phyloP scores from a whole-genome alignment of 2,329 filamentous ascomycete species.

The Talaromyces islandicus region DNA sequence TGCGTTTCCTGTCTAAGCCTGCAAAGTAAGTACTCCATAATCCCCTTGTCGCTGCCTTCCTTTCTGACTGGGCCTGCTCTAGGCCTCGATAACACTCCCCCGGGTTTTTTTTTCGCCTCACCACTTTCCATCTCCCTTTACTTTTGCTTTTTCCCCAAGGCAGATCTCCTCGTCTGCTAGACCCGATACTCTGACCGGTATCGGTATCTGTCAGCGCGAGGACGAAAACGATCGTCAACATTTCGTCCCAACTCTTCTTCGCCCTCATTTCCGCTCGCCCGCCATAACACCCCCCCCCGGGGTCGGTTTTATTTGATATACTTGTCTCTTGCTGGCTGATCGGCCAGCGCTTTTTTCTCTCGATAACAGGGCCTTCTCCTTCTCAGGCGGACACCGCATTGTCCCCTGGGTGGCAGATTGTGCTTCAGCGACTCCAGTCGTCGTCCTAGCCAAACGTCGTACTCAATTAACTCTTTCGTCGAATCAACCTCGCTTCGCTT shows the following conservation, averaged over 20 bases:
- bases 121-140: slow-evolving; percentile 9
- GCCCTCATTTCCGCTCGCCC: slow-evolving; percentile 78
- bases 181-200: slow-evolving; percentile 79
- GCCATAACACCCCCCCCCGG: slow-evolving; percentile 70
- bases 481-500: slow-evolving; percentile 16
- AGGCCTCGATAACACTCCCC: slow-evolving; percentile 60
- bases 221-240: slow-evolving; percentile 62
- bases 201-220: slow-evolving; percentile 72
- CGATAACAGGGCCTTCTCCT: slow-evolving; percentile 82
- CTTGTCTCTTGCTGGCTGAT: slow-evolving; percentile 62
- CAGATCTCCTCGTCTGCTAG: slow-evolving; percentile 69
- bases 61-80: slow-evolving; percentile 4
- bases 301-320: slow-evolving; percentile 28
- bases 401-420: slow-evolving; percentile 98
- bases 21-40: slow-evolving; percentile 65
- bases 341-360: slow-evolving; percentile 59
- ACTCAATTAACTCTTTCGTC: not conserved
- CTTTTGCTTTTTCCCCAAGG: slow-evolving; percentile 26
- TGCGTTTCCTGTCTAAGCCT: slow-evolving; percentile 90
- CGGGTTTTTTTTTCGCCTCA: slow-evolving; percentile 19
- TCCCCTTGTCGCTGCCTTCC: not conserved
- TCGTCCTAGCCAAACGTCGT: slow-evolving; percentile 11
- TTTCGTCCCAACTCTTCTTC: slow-evolving; percentile 81
- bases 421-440: slow-evolving; percentile 62
- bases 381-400: slow-evolving; percentile 86